Base-by-base conservation (phyloP, 1,284 basidiomycete genomes). In the Phlebopus sp. region DNA sequence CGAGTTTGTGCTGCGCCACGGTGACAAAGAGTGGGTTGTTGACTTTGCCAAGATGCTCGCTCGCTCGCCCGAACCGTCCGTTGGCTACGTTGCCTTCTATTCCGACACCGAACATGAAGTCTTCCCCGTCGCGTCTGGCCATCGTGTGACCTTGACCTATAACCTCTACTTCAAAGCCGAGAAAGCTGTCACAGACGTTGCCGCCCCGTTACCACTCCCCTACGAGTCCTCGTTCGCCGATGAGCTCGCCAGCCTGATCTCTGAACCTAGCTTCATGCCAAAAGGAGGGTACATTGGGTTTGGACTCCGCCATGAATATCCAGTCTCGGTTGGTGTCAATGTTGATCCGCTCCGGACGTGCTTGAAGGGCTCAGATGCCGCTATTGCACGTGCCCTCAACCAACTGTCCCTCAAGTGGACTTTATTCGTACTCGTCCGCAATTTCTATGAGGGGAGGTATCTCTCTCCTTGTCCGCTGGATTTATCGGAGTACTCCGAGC, bases 101-200 rank as follows among this genome's bases (percentile, higher is more conserved):
- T 59, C 63, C 32, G 72, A 77, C 50, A 59, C 72, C 37, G 66
- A 72, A 38, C 71, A 76, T 51, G 67, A 75, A 49, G 67, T 77
- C 18, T 48, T 59, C 3, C 60, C 61, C 0, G 67, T 78, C 31
- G 62, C 44, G 1, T 60, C 61, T 4, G 74, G 75, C 0, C 60
- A 66, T 39, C 68, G 71, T 1, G 54, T 77, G 23, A 75, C 71
- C 2, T 54, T 78, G 41, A 70, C 73, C 0, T 75, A 71, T 51
- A 69, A 69, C 48, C 61, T 74, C 23, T 64, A 68, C 46, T 57
- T 64, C 18, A 44, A 32, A 14, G 13, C 21, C 3, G 37, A 34
- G 14, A 34, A 36, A 9, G n/a, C 36, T n/a, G 38, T 36, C 15
- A 9, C 38, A 27, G 23, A 15, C 15, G 15, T 45, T 44, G 25